Evolutionary conservation across 2,329 filamentous ascomycete genomes (phyloP), one percentile per base, ranked within the genome.

Genomic region (Drechmeria coniospora): DNA sequence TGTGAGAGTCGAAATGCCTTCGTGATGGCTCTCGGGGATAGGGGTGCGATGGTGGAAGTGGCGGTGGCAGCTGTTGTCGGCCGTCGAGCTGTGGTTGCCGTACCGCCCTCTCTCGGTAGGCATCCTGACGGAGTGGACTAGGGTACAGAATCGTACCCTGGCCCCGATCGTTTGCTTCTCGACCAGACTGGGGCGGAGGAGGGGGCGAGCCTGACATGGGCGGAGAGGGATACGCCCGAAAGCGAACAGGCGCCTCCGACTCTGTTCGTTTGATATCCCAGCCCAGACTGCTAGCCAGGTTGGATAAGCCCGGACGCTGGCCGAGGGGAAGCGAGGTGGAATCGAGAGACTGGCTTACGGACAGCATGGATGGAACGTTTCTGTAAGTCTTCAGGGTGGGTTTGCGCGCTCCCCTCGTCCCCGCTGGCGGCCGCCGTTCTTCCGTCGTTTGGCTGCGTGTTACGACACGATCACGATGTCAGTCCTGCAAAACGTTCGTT

Each of bases 161-260:
- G 46, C 59, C 56, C 51, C 63, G 61, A 52, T 67, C 62, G 53
- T 58, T 60, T 45, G 60, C 60, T 54, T 72, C 66, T 53, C 58
- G 63, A 50, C 61, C 61, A 59, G 56, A 50, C 58, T 67, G 72
- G 49, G 63, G 59, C 53, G 69, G 65, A 44, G 65, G 57, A 42
- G 63, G 63, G 45, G 72, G 69, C 60, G 73, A 75, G 50, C 69
- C 71, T 62, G 74, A 77, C 74, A 78, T 78, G 64, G 74, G 74
- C 59, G 74, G 73, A 63, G 74, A 78, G 50, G 72, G 73, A 57
- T 78, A 78, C 50, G 65, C 68, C 61, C 60, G 60, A 47, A 58
- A 58, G 45, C 59, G 62, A 57, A 61, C 59, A 61, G 59, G 63
- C 57, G 60, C 55, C 56, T 65, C 59, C 59, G 38, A 37, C 39